phyloP scores from a whole-genome alignment of 495 filamentous ascomycete genomes.

The Penicillium chermesinum region DNA sequence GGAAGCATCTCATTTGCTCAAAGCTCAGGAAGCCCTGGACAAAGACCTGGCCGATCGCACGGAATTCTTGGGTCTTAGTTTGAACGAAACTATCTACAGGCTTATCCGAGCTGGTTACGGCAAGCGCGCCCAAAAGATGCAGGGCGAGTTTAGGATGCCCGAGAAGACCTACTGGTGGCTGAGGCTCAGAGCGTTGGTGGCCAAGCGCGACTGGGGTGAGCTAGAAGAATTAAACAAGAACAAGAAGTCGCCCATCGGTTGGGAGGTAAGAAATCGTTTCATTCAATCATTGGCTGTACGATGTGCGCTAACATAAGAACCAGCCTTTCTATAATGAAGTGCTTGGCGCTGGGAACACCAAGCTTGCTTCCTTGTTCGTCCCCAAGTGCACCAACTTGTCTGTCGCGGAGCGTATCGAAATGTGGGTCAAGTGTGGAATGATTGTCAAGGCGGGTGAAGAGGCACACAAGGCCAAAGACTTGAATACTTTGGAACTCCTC shows the following conservation, averaged over 20 bases:
- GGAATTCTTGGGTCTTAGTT: slow-evolving; percentile 74
- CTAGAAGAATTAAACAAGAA: slow-evolving; percentile 71
- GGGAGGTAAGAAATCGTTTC: slow-evolving; percentile 61
- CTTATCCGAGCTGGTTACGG: slow-evolving; percentile 69
- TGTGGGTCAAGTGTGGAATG: slow-evolving; percentile 96
- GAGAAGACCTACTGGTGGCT: slow-evolving; percentile 91
- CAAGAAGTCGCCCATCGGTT: slow-evolving; percentile 87
- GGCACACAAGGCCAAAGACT: slow-evolving; percentile 75
- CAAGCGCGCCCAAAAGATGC: slow-evolving; percentile 76
- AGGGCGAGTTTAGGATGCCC: slow-evolving; percentile 86
- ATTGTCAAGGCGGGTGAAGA: slow-evolving; percentile 88
- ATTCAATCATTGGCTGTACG: slow-evolving; percentile 6
- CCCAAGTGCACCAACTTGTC: slow-evolving; percentile 72
- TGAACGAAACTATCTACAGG: slow-evolving; percentile 88
- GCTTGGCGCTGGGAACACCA: slow-evolving; percentile 82
- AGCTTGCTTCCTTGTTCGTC: slow-evolving; percentile 76
- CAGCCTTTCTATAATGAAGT: slow-evolving; percentile 90
- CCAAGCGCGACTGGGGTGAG: slow-evolving; percentile 84
- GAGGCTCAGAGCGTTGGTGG: slow-evolving; percentile 80
- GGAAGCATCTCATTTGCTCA: slow-evolving; percentile 73
- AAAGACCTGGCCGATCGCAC: slow-evolving; percentile 60
- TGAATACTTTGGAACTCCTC: slow-evolving; percentile 58
- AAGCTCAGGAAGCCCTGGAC: slow-evolving; percentile 78
- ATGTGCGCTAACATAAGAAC: slow-evolving; percentile 21
- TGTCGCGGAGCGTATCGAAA: slow-evolving; percentile 67